Base-by-base conservation (phyloP, 768 basidiomycete genomes). In the Mycena filopes region DNA sequence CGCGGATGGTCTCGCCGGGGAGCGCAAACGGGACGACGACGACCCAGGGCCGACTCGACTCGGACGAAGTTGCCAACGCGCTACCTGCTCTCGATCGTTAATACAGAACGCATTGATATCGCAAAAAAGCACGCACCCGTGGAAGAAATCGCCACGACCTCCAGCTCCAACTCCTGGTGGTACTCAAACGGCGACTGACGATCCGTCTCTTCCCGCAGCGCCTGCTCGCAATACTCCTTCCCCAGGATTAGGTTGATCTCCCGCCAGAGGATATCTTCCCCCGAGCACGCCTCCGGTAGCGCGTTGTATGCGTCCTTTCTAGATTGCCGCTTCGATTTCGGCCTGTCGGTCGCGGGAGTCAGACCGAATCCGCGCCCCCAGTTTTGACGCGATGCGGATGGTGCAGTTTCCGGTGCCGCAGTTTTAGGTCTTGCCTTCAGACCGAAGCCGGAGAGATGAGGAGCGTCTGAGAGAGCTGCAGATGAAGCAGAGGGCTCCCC, bases 1-100 rank as follows among this genome's bases (percentile, higher is more conserved):
- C 91, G 31, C 86, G 85, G 41, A 97, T 86, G 21, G 79, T 86
- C 76, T 99, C 97, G 11, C 90, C 90, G 0, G 95, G 94, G 11
- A 99, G 83, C 2, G 89, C 86, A 68, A 96, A 93, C 0, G 97
- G 97, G 0, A 92, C 86, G 36, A 94, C 82, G 38, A 98, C 81
- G 1, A 90, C 90, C 94, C 97, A 98, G 25, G 89, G 84, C 0
- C 83, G 82, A 57, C 77, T 74, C 9, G 76, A 78, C 6, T 83
- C 75, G 0, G 78, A 80, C 5, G 85, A 81, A 13, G 86, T 71
- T 0, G 88, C 91, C 16, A 95, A 80, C 0, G 89, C 90, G 67
- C 89, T 87, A 54, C 92, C 93, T 93, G 15, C 18, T 25, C 9
- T 11, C 3, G 6, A 10, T 40, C 54, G 41, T 38, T 26, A 7